These are phyloP conservation scores for Suillus luteus DNA, from an alignment of 768 basidiomycete genomes.

Conservation along the genomic window DNA sequence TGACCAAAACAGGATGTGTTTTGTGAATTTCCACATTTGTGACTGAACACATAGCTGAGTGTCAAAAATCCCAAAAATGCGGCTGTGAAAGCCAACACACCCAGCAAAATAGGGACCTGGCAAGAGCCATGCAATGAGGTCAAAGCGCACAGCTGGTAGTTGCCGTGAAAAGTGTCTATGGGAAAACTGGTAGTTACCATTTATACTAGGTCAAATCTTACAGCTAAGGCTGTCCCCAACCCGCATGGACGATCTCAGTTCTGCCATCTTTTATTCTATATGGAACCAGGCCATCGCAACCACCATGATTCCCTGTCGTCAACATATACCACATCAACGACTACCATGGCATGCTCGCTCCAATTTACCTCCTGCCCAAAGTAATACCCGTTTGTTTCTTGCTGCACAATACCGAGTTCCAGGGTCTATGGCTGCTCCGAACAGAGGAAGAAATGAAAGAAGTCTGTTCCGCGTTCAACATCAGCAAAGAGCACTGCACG, in stretches of 20 bases:
- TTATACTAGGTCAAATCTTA: no score
- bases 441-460: constrained; percentile 99
- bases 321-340: constrained; percentile 97
- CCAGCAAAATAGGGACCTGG: no score
- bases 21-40: no score
- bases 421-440: constrained; percentile 93
- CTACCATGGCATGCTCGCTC: constrained; percentile 90
- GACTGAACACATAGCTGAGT: no score
- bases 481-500: constrained; percentile 93
- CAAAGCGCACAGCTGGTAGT: no score
- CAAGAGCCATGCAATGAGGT: no score
- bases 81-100: no score
- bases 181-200: no score
- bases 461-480: constrained; percentile 96
- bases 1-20: no score
- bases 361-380: constrained; percentile 90
- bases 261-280: constrained; percentile 96
- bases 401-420: constrained; percentile 96
- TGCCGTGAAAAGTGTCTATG: no score
- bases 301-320: constrained; percentile 83
- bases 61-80: no score
- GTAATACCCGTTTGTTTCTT: constrained; percentile 89
- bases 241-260: constrained; percentile 95
- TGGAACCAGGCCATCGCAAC: constrained; percentile 98
- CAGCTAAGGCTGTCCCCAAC: no score